Evolutionary conservation across 192 early-diverging fungal species (phyloP).

Genomic region (Diversispora eburnea): DNA sequence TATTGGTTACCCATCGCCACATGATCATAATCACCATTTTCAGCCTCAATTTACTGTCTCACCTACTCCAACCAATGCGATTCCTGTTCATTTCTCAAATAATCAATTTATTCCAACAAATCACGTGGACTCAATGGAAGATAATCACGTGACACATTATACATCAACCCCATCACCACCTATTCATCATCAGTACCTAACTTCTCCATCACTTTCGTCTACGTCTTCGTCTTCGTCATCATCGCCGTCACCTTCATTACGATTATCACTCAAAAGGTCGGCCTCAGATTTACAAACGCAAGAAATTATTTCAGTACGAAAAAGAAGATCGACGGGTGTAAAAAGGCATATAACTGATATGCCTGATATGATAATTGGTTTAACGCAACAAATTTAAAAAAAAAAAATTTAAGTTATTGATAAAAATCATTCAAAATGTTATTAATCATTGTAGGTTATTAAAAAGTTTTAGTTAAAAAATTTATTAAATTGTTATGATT

Average conservation of each 20-base stretch:
- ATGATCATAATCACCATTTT: not conserved
- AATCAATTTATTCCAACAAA: not conserved
- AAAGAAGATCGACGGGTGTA: constrained; percentile 8
- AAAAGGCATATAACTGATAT: not conserved
- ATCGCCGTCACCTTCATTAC: not conserved
- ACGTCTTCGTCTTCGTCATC: not conserved
- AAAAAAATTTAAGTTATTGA: too few species aligned
- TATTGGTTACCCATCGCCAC: not conserved
- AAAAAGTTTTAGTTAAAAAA: too few species aligned
- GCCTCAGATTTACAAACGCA: not conserved
- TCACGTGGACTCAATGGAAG: not conserved
- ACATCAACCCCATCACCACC: not conserved
- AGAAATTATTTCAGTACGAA: not conserved
- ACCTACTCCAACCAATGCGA: not conserved
- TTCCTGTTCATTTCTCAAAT: not conserved
- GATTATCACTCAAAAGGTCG: not conserved
- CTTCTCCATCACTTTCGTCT: too few species aligned
- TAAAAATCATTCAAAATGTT: too few species aligned
- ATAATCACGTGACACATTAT: not conserved
- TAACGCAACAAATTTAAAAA: too few species aligned
- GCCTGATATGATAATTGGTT: too few species aligned
- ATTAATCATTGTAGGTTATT: too few species aligned
- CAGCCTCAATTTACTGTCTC: not conserved
- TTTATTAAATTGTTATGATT: too few species aligned
- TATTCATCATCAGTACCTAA: not conserved